phyloP scores from a whole-genome alignment of 345 rosid genomes.

The Reutealis trisperma region DNA sequence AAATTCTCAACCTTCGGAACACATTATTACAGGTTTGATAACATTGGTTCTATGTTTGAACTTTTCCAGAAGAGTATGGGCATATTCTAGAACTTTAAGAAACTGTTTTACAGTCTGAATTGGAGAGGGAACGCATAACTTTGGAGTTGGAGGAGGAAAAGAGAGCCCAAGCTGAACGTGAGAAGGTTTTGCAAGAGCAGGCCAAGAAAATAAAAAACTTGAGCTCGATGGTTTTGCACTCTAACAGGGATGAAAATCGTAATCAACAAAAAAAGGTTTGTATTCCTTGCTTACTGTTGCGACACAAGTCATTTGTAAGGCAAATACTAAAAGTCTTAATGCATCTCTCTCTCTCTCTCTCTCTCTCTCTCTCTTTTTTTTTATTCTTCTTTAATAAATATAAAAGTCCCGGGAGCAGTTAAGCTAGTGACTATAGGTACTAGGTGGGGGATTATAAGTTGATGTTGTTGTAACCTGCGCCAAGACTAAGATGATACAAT shows the following conservation, averaged over 20 bases:
- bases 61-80: conserved; percentile 4
- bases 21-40: conserved; percentile 74
- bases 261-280: conserved; percentile 68
- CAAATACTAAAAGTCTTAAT: background rate
- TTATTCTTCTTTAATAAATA: background rate
- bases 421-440: background rate
- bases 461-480: background rate
- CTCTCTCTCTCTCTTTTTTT: background rate
- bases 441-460: background rate
- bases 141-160: conserved; percentile 96
- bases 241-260: conserved; percentile 72
- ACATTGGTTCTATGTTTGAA: conserved; percentile 18
- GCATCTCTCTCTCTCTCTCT: background rate
- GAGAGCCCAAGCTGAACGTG: conserved; percentile 88
- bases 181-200: conserved; percentile 89
- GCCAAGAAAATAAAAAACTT: conserved; percentile 84
- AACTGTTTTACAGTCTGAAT: conserved; percentile 60
- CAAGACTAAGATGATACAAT: background rate
- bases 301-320: background rate
- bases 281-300: conserved; percentile 1
- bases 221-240: conserved; percentile 84
- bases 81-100: conserved; percentile 18
- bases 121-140: conserved; percentile 91
- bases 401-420: background rate
- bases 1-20: conserved; percentile 86